phyloP scores from a whole-genome alignment of 345 rosid genomes.

The Limnanthes douglasii region DNA sequence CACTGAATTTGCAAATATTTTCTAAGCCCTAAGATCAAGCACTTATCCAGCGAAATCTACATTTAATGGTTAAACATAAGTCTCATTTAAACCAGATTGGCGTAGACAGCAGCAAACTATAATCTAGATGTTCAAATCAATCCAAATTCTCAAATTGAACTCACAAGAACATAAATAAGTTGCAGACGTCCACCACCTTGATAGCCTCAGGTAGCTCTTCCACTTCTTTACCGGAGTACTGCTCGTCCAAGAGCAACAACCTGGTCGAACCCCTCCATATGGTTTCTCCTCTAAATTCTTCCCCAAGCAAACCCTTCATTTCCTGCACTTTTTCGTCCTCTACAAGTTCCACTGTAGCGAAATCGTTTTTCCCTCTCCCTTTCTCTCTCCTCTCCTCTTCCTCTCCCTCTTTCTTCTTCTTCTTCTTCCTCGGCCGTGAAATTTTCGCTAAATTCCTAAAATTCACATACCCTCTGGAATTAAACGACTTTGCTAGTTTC shows the following conservation, averaged over 20 bases:
- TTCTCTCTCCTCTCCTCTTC: constrained; percentile 13
- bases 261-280: constrained; percentile 82
- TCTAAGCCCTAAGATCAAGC: no score
- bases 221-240: constrained; percentile 24
- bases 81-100: no score
- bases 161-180: not conserved
- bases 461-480: constrained; percentile 44
- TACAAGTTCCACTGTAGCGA: constrained; percentile 45
- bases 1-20: no score
- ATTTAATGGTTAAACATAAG: no score
- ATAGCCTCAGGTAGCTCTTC: constrained; percentile 75
- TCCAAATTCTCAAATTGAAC: not conserved
- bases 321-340: constrained; percentile 25
- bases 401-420: constrained; percentile 15
- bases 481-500: constrained; percentile 40
- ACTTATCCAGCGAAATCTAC: no score
- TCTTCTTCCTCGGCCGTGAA: constrained; percentile 53
- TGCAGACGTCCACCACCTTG: constrained; percentile 30
- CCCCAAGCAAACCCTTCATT: constrained; percentile 54
- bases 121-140: not conserved
- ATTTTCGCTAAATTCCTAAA: constrained; percentile 76
- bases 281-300: constrained; percentile 38
- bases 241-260: constrained; percentile 80
- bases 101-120: not conserved
- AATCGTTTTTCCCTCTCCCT: constrained; percentile 22